Evolutionary conservation across 768 basidiomycete genomes (phyloP).

Genomic region (Austroboletus festivus): DNA sequence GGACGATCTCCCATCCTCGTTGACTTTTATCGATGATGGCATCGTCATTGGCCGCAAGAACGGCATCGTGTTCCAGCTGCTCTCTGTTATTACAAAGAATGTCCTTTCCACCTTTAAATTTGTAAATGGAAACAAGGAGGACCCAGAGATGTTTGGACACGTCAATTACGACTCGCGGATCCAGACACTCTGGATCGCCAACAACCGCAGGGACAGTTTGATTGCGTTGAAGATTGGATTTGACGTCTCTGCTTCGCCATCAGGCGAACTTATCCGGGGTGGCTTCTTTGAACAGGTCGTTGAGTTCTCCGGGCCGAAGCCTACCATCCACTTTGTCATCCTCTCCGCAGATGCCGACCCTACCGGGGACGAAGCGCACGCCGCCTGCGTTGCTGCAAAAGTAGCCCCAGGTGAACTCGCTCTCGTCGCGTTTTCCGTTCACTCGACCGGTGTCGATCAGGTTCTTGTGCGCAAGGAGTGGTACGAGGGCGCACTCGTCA

Average conservation of each 20-base stretch:
- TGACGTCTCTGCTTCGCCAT: slow-evolving; percentile 52
- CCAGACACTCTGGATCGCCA: slow-evolving; percentile 85
- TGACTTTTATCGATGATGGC: slow-evolving; percentile 85
- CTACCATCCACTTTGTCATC: slow-evolving; percentile 87
- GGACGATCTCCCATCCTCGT: slow-evolving; percentile 76
- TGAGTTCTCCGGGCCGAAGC: slow-evolving; percentile 80
- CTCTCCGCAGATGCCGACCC: slow-evolving; percentile 83
- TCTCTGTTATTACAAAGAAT: slow-evolving; percentile 69
- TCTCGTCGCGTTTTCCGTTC: slow-evolving; percentile 85
- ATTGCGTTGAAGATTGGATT: slow-evolving; percentile 75
- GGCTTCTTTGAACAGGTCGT: slow-evolving; percentile 78
- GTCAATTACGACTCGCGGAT: slow-evolving; percentile 82
- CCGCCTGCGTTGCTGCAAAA: slow-evolving; percentile 81
- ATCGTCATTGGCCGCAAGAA: slow-evolving; percentile 81
- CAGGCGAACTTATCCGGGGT: slow-evolving; percentile 59
- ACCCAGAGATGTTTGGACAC: slow-evolving; percentile 85
- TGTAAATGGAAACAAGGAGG: slow-evolving; percentile 64
- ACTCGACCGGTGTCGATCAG: slow-evolving; percentile 85
- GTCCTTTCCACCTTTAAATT: slow-evolving; percentile 80
- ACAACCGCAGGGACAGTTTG: slow-evolving; percentile 80
- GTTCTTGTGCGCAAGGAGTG: slow-evolving; percentile 83
- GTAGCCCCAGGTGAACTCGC: slow-evolving; percentile 73
- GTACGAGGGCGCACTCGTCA: slow-evolving; percentile 66
- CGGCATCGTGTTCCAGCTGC: slow-evolving; percentile 79
- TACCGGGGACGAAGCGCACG: slow-evolving; percentile 76